Evolutionary conservation across 768 basidiomycete genomes (phyloP).

Genomic region (Lentinus brumalis): DNA sequence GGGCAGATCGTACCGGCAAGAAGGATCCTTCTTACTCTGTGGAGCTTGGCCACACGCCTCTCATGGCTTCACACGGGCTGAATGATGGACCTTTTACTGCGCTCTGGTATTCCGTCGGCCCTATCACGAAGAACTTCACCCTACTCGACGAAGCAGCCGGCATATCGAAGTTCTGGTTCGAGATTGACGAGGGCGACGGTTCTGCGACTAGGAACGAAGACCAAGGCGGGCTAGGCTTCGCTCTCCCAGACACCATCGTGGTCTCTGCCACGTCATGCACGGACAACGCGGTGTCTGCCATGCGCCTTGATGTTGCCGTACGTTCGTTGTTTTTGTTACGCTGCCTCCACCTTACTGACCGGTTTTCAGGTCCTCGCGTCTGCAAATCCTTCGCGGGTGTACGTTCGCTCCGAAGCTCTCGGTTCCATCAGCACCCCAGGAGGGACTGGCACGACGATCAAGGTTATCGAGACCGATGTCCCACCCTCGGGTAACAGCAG

Average conservation of each 20-base stretch:
- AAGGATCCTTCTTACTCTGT: neutral
- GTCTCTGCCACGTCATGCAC: neutral
- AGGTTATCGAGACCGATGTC: too few species aligned
- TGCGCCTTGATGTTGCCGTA: too few species aligned
- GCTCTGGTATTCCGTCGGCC: conserved; percentile 47
- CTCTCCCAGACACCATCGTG: neutral
- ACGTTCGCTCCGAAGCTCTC: too few species aligned
- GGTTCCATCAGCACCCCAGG: too few species aligned
- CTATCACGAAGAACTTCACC: conserved; percentile 15
- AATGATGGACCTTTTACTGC: conserved; percentile 36
- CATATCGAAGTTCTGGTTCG: conserved; percentile 54
- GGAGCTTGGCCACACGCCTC: neutral
- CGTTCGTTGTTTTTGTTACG: too few species aligned
- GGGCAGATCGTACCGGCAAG: conserved; percentile 43
- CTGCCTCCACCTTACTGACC: too few species aligned
- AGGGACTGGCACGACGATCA: too few species aligned
- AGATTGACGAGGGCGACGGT: conserved; percentile 39
- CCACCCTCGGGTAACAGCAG: too few species aligned
- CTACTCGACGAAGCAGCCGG: conserved; percentile 38
- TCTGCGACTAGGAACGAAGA: neutral
- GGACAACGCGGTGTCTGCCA: neutral
- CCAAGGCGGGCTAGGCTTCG: neutral
- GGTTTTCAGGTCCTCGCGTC: too few species aligned
- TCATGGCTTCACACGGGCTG: neutral
- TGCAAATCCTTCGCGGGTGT: too few species aligned